phyloP scores from a whole-genome alignment of 495 filamentous ascomycete species.

The Aspergillus saccharolyticus region DNA sequence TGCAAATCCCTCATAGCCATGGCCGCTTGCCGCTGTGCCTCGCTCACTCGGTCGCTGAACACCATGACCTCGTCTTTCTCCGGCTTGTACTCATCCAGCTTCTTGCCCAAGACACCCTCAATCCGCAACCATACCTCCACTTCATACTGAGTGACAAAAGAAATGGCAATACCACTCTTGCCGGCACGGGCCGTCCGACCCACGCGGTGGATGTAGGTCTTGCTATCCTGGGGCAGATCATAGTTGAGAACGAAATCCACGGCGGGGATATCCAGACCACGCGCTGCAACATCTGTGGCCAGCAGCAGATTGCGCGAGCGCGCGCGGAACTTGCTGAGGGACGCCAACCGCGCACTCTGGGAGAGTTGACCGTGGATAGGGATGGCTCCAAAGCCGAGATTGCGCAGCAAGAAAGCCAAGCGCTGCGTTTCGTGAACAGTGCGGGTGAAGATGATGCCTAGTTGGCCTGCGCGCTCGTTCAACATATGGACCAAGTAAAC shows the following conservation, averaged over 20 bases:
- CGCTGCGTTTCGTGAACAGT: slow-evolving; percentile 89
- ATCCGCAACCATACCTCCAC: slow-evolving; percentile 81
- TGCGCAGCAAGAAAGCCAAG: slow-evolving; percentile 72
- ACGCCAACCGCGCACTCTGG: slow-evolving; percentile 76
- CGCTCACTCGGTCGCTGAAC: slow-evolving; percentile 67
- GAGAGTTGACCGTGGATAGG: slow-evolving; percentile 87
- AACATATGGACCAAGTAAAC: slow-evolving; percentile 80
- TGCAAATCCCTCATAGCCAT: slow-evolving; percentile 78
- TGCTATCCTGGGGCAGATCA: slow-evolving; percentile 62
- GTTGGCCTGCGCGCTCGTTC: slow-evolving; percentile 78
- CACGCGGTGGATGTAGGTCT: slow-evolving; percentile 94
- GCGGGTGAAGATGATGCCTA: slow-evolving; percentile 83
- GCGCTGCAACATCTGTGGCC: slow-evolving; percentile 92
- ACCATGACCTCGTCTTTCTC: slow-evolving; percentile 87
- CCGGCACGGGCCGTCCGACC: slow-evolving; percentile 91
- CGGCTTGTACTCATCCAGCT: slow-evolving; percentile 61
- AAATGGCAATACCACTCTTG: slow-evolving; percentile 76
- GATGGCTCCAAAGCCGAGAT: slow-evolving; percentile 78
- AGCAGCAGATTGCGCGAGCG: slow-evolving; percentile 76
- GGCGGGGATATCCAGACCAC: slow-evolving; percentile 89
- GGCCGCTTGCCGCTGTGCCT: slow-evolving; percentile 78
- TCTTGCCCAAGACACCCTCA: slow-evolving; percentile 73
- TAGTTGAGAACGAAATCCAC: slow-evolving; percentile 88
- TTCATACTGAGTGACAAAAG: slow-evolving; percentile 86
- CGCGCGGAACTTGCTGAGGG: slow-evolving; percentile 80